Evolutionary conservation across 2,329 filamentous ascomycete species (phyloP).

Genomic region (Coniochaeta pulveracea): DNA sequence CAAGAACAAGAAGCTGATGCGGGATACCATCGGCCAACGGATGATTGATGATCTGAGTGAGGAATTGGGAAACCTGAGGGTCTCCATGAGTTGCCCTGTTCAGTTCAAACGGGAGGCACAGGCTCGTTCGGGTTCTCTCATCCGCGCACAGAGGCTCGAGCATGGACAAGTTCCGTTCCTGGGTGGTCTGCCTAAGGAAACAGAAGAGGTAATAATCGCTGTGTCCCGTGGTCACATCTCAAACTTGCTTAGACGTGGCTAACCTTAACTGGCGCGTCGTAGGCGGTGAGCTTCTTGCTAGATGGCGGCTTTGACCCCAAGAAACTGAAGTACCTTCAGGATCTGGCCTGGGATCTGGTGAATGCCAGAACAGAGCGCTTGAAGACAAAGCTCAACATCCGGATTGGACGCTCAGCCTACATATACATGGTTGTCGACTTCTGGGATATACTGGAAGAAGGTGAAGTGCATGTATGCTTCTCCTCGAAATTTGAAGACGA

Average conservation of each 20-base stretch:
- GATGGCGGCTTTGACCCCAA: constrained; percentile 47
- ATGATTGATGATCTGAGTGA: constrained; percentile 35
- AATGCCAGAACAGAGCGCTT: constrained; percentile 40
- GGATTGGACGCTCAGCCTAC: constrained; percentile 48
- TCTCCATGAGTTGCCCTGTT: constrained; percentile 35
- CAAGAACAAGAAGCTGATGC: constrained; percentile 29
- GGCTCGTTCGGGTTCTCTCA: constrained; percentile 20
- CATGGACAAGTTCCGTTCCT: constrained; percentile 28
- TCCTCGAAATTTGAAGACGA: constrained; percentile 50
- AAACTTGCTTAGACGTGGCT: too few relatives aligned
- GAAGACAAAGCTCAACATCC: constrained; percentile 46
- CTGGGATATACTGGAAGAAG: constrained; percentile 43
- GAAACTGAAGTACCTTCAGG: constrained; percentile 34
- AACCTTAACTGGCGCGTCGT: too few relatives aligned
- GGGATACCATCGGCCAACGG: constrained; percentile 32
- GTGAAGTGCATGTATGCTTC: constrained; percentile 58
- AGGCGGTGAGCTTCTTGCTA: constrained; percentile 39
- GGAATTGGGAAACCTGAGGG: constrained; percentile 40
- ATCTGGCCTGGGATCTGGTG: constrained; percentile 34
- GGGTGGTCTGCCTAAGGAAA: constrained; percentile 36
- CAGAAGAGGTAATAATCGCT: too few relatives aligned
- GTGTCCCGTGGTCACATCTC: too few relatives aligned
- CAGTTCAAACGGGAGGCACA: constrained; percentile 43
- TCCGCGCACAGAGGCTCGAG: constrained; percentile 24
- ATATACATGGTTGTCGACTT: constrained; percentile 62